These are phyloP conservation scores for Periconia macrospinosa DNA, from an alignment of 2,329 filamentous ascomycete genomes.

Conservation along the genomic window DNA sequence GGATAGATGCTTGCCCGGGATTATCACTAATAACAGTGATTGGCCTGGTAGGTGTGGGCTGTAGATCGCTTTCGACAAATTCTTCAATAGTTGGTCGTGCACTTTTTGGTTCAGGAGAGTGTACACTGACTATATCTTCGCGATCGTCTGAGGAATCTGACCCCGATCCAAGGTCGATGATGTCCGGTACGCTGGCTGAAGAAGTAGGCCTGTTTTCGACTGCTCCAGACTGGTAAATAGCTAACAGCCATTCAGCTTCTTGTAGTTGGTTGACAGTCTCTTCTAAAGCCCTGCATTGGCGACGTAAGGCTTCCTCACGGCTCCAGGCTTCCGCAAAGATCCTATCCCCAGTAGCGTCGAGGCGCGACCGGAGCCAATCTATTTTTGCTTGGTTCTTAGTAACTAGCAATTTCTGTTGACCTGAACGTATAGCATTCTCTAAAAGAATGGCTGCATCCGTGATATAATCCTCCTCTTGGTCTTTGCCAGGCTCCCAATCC, in stretches of 20 bases:
- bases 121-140: not conserved
- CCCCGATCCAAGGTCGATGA: conserved; percentile 24
- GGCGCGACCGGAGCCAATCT: conserved; percentile 14
- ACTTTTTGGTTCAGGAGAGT: not conserved
- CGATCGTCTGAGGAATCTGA: conserved; percentile 6
- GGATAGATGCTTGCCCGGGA: conserved; percentile 30
- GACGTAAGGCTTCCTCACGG: conserved; percentile 55
- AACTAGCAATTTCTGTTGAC: conserved; percentile 12
- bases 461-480: conserved; percentile 1
- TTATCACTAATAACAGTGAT: not conserved
- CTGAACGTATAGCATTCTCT: conserved; percentile 21
- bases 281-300: conserved; percentile 63
- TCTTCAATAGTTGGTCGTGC: not conserved
- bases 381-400: conserved; percentile 15
- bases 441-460: conserved; percentile 20
- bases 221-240: conserved; percentile 16
- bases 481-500: conserved; percentile 24
- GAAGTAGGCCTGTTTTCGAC: not conserved
- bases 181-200: not conserved
- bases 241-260: conserved; percentile 50
- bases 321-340: conserved; percentile 50
- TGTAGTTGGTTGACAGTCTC: conserved; percentile 65
- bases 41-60: not conserved
- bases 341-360: conserved; percentile 22
- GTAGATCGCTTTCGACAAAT: too few species aligned